Base-by-base conservation (phyloP, 2,329 filamentous ascomycete species). In the Penicillium sp. region DNA sequence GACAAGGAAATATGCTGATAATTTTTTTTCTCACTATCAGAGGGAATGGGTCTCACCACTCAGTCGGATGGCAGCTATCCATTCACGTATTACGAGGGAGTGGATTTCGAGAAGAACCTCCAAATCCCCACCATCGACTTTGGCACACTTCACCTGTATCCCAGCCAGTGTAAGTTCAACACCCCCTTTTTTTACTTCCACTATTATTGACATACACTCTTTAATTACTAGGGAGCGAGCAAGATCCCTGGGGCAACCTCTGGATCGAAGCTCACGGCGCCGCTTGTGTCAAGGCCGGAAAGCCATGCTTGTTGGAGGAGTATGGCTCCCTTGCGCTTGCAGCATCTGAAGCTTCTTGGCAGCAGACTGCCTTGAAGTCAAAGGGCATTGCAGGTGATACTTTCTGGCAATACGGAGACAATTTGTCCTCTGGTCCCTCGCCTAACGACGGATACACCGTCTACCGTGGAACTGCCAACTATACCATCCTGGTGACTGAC, bases 61-160 rank as follows among this genome's bases (percentile, higher is more conserved):
- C 76, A 78, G 2, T 82, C 83, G 4, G 85, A 86, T 56, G 81
- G 78, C 17, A 79, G 77, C 55, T 87, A 86, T 67, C 84, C 84
- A 3, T 86, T 85, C 72, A 73, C 76, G 5, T 81, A 77, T 56
- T 70, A 70, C 54, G 84, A 87, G 64, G 85, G 85, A 15, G 71
- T 80, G n/a, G 81, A 86, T 66, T 88, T 83, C 69, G 79, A 77
- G 24, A 77, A 76, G 62, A 84, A 85, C 67, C 74, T 87, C 17
- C 79, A 76, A 30, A 83, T 87, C 53, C 72, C 79, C 9, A 84
- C 82, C 22, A 79, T 87, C 13, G 85, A 86, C 68, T 87, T 86
- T 69, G 85, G 80, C 15, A 83, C 82, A 2, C 82, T 85, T 67
- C 84, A 86, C 65, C 70, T 85, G 17, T 86, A 85, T 63, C 82